A percentile compares a stretch with the other conserved stretches of the same genome.
Evolutionary conservation across 1,284 basidiomycete species (phyloP).

Genomic region (Austroboletus olivaceoglutinosus): DNA sequence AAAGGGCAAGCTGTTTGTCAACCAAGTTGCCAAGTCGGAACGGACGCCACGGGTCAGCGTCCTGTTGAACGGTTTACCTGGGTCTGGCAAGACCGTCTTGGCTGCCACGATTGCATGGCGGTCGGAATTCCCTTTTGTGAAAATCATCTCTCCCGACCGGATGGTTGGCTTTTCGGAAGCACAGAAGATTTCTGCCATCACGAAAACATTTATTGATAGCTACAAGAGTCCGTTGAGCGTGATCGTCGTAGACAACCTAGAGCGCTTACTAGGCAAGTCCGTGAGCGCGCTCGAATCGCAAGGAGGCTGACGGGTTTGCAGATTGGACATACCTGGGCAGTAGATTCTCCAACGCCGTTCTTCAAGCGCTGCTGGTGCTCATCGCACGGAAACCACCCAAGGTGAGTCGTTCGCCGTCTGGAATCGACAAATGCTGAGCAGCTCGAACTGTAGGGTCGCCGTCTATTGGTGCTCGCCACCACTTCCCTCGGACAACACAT

Average conservation of each 20-base stretch:
- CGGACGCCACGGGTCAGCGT: slow-evolving; percentile 92
- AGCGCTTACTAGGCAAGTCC: slow-evolving; percentile 77
- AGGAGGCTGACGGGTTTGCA: slow-evolving; percentile 29
- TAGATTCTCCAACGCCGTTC: slow-evolving; percentile 91
- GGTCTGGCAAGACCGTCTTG: slow-evolving; percentile 93
- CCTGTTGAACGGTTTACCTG: slow-evolving; percentile 86
- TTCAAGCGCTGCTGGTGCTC: slow-evolving; percentile 90
- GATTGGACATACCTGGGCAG: slow-evolving; percentile 99
- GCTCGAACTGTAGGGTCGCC: slow-evolving; percentile 66
- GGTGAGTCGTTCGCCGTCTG: slow-evolving; percentile 42
- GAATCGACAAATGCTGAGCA: slow-evolving; percentile 6
- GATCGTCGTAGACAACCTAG: slow-evolving; percentile 94
- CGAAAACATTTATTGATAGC: slow-evolving; percentile 93
- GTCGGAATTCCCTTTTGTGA: slow-evolving; percentile 97
- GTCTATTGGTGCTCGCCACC: slow-evolving; percentile 90
- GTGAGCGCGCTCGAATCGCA: not conserved
- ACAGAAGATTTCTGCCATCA: slow-evolving; percentile 91
- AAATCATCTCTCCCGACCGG: slow-evolving; percentile 92
- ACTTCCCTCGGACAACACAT: slow-evolving; percentile 88
- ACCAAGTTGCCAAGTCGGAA: slow-evolving; percentile 90
- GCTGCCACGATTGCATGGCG: slow-evolving; percentile 93
- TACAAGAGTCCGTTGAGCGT: slow-evolving; percentile 98
- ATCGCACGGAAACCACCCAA: slow-evolving; percentile 92
- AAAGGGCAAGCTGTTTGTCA: slow-evolving; percentile 90
- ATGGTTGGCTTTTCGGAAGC: slow-evolving; percentile 95